Base-by-base conservation (phyloP, 768 basidiomycete genomes). In the Hebeloma cylindrosporum region DNA sequence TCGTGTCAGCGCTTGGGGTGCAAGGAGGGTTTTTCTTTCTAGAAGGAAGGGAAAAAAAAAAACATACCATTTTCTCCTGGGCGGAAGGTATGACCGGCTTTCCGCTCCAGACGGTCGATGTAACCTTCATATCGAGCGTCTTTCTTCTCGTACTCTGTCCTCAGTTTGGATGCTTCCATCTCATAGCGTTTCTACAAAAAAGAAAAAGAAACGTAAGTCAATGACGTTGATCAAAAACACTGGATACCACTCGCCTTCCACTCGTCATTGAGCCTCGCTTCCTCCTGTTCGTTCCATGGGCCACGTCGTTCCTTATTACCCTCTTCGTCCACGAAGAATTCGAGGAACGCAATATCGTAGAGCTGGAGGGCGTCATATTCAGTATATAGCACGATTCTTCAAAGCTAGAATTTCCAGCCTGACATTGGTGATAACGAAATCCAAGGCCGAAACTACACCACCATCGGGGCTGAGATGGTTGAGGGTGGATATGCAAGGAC, bases 391-490 rank as follows among this genome's bases (percentile, higher is more conserved):
- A 3, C 13, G 7, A 22, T n/a, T 3, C 36, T 18, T 14, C 7
- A 7, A 2, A 18, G 18, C 9, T 41, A 4, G 26, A 27, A 18
- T 11, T 30, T 23, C 23, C 45, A 22, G 21, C n/a, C n/a, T n/a
- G n/a, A 86, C 82, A 70, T 87, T 88, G 2, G 75, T 67, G 14
- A 98, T 68, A 13, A 82, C 71, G 7, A 96, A 48, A 58, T 93
- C 85, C 75, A 94, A 71, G 6, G 84, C 74, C 5, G 85, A 70
- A 0, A 95, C 77, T 5, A 72, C 51, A 0, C 95, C 96, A 0
- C 96, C 96, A 56, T 94, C 88, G 0, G 81, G 61, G 0, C 84
- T 83, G 38, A 99, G 64, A 57, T 86, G 89, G 45, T 82, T 76
- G 50, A 98, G 66, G 0, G 88, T 87, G 0, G 90, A 80, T 20